Evolutionary conservation across 345 rosid genomes (phyloP), one percentile per base, ranked within the genome.

Genomic region (Arabis alpina): DNA sequence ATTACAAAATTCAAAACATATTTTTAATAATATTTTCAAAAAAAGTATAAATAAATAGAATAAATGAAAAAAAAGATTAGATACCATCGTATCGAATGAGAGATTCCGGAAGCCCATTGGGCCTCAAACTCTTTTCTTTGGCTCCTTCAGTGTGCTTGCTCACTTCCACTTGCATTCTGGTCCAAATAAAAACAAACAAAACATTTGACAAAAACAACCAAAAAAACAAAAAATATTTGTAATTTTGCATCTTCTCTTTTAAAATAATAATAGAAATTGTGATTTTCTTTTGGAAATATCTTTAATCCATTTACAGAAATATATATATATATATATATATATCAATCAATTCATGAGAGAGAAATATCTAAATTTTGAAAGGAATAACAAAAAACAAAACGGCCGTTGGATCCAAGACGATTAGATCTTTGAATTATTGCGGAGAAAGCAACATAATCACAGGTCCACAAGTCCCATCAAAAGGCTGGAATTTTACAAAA

Each of bases 101-200:
- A 66, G 98, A 93, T 75, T 91, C 98, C 0, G 98, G 94, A 80
- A 93, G 78, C 79, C 98, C 98, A 81, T 91, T 93, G 68, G 98
- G 98, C 24, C 98, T 88, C 28, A 86, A 7, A 66, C 30, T 53
- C 78, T 91, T 93, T 19, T 91, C 98, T 84, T 86, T 91, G 79
- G 83, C 49, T 36, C 98, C 97, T 79, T 93, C 97, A 1, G 98
- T 93, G 25, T 82, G 88, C 80, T 89, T 91, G 87, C 97, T 93
- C 76, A 91, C 98, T 74, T 93, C 98, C 82, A 93, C 96, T 80
- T 76, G 97, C 98, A 93, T 93, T 51, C 98, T 93, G 81, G 49
- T 84, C 48, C 72, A 58, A 63, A 74, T 14, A 12, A 28, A 63
- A 64, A 45, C 44, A 64, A 64, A 57, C 47, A 65, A 30, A 57